Percentiles rank a stretch among this genome's conserved stretches.
phyloP scores from a whole-genome alignment of 1,139 yeast genomes.

The Geotrichum carabidarum region DNA sequence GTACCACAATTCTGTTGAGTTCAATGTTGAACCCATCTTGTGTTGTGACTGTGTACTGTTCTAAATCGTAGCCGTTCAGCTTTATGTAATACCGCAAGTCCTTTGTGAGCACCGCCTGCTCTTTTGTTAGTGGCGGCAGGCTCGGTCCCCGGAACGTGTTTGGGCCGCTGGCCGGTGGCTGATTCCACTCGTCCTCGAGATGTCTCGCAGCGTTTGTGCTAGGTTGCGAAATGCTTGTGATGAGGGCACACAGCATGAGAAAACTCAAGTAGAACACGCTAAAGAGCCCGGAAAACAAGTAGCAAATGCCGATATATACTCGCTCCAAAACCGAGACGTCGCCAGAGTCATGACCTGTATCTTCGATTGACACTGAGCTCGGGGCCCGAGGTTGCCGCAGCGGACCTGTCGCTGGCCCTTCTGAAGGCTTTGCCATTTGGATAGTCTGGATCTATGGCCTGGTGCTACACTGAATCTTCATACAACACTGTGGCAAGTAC shows the following conservation, averaged over 20 bases:
- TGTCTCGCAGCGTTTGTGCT: background rate
- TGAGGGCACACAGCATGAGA: slow-evolving; percentile 33
- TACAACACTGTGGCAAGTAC: no score
- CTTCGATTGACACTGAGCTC: slow-evolving; percentile 1
- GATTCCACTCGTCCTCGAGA: background rate
- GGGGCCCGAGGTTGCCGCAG: background rate
- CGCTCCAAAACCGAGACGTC: background rate
- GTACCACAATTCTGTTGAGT: slow-evolving; percentile 60
- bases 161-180: background rate
- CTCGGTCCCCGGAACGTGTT: slow-evolving; percentile 3
- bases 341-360: background rate
- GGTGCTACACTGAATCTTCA: no score
- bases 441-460: no score
- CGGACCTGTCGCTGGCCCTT: background rate
- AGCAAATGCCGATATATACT: slow-evolving; percentile 20
- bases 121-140: slow-evolving; percentile 24
- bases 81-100: slow-evolving; percentile 63
- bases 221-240: background rate
- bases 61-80: slow-evolving; percentile 55
- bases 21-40: slow-evolving; percentile 72
- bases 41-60: slow-evolving; percentile 58
- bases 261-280: slow-evolving; percentile 32
- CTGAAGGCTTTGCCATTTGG: background rate
- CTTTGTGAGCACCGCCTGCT: slow-evolving; percentile 39
- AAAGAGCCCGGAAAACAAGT: slow-evolving; percentile 29